Evolutionary conservation across 2,329 filamentous ascomycete species (phyloP).

Genomic region (Epichloe sibirici): DNA sequence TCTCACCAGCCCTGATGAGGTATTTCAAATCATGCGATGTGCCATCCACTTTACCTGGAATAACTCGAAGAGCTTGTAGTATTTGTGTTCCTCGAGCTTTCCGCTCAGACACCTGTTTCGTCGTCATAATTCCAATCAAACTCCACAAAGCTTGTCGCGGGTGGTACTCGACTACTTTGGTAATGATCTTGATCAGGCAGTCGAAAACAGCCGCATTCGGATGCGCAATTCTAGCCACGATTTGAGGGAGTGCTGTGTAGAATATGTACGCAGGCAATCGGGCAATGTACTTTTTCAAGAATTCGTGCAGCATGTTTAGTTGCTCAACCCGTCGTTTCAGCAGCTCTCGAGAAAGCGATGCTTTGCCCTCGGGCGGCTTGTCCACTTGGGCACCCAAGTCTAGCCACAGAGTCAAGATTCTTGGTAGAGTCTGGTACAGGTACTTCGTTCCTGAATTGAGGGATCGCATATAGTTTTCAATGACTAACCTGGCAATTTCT

Average conservation of each 20-base stretch:
- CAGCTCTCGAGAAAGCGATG: constrained; percentile 39
- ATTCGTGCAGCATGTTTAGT: constrained; percentile 56
- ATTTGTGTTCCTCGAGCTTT: constrained; percentile 39
- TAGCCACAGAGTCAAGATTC: constrained; percentile 86
- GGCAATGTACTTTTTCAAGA: constrained; percentile 67
- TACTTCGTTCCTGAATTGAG: constrained; percentile 87
- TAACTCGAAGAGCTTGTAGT: constrained; percentile 34
- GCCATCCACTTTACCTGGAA: constrained; percentile 39
- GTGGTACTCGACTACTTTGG: constrained; percentile 75
- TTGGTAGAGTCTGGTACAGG: constrained; percentile 85
- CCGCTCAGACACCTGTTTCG: constrained; percentile 57
- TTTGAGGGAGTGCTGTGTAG: constrained; percentile 76
- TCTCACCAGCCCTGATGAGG: constrained; percentile 68
- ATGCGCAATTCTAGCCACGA: constrained; percentile 92
- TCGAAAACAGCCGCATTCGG: constrained; percentile 67
- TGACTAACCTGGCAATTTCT: constrained; percentile 75
- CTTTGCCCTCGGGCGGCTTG: constrained; percentile 43
- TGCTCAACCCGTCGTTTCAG: constrained; percentile 47
- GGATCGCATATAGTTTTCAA: constrained; percentile 86
- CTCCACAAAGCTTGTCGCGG: constrained; percentile 90
- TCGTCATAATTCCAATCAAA: constrained; percentile 75
- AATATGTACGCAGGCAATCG: constrained; percentile 65
- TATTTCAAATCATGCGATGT: constrained; percentile 49
- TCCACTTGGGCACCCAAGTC: constrained; percentile 72
- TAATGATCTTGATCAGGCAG: constrained; percentile 65